These are phyloP conservation scores for Aspergillus intermedius DNA, from an alignment of 2,329 filamentous ascomycete species.

Conservation along the genomic window DNA sequence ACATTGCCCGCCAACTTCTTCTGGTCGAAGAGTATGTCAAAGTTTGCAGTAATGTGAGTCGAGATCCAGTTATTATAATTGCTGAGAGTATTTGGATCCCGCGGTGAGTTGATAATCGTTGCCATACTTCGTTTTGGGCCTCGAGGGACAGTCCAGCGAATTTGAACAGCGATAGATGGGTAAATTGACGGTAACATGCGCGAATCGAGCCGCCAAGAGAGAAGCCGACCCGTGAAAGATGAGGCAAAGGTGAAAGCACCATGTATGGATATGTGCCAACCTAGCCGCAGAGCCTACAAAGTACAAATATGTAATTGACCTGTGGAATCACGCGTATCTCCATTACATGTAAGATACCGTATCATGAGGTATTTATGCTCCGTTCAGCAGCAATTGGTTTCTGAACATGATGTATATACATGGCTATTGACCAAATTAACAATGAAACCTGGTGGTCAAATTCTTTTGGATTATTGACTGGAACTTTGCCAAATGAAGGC, in stretches of 20 bases:
- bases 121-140: conserved; percentile 30
- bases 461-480: too few relatives aligned
- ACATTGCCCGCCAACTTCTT: conserved; percentile 73
- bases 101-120: conserved; percentile 39
- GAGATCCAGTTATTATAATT: conserved; percentile 89
- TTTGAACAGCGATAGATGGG: conserved; percentile 1
- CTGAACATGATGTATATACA: too few relatives aligned
- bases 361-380: too few relatives aligned
- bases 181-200: neutral
- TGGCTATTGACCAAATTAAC: too few relatives aligned
- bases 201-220: neutral
- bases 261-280: neutral
- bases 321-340: neutral
- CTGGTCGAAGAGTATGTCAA: conserved; percentile 76
- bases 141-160: conserved; percentile 1
- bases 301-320: neutral
- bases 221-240: neutral
- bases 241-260: neutral
- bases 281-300: neutral
- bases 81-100: conserved; percentile 83
- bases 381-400: too few relatives aligned
- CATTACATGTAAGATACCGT: neutral
- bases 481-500: too few relatives aligned
- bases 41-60: conserved; percentile 71
- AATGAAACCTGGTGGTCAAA: too few relatives aligned